Base-by-base conservation (phyloP, 2,329 filamentous ascomycete species). In the Xylaria sp. region DNA sequence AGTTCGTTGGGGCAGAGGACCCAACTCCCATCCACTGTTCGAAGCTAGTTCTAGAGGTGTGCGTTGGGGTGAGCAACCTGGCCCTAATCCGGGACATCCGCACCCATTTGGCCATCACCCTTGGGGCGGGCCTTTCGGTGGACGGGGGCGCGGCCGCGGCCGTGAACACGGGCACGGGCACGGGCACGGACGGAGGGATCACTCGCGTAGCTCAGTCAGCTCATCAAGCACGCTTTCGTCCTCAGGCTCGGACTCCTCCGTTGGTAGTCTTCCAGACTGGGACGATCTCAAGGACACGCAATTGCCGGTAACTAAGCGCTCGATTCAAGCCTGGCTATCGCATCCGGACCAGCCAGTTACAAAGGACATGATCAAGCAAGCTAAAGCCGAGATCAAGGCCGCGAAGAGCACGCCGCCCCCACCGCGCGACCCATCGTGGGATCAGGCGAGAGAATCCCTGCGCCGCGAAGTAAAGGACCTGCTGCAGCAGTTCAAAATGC, bases 191-290 rank as follows among this genome's bases (percentile, higher is more conserved):
- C 53, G 38, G 15, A 53, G 62, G 6, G 58, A 63, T 42, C 69
- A 51, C 28, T 65, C 68, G 31, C 61, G 61, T 58, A 70, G 64
- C 10, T 72, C 71, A 6, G 62, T 49, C 38, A 59, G 58, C 56
- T 79, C 77, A n/a, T 76, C 71, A 3, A 61, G 62, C 46, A 82
- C 80, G 0, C 80, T 77, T 0, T 81, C 79, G 0, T 77, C 77
- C 2, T 81, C 71, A 13, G 28, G 58, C 44, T 85, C 84, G 0
- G 73, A 73, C 54, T 76, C 78, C 0, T 85, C 84, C 2, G 77
- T 88, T 63, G 86, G 83, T 42, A 88, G 86, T 2, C 83, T 89
- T 0, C 85, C 86, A 0, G 82, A 85, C 62, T 85, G 84, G 73
- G 84, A 88, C 65, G 82, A 85, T 49, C 79, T 89, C 2, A 77